Conservation (phyloP, 306 rosid species). For the Pueraria montana region DNA sequence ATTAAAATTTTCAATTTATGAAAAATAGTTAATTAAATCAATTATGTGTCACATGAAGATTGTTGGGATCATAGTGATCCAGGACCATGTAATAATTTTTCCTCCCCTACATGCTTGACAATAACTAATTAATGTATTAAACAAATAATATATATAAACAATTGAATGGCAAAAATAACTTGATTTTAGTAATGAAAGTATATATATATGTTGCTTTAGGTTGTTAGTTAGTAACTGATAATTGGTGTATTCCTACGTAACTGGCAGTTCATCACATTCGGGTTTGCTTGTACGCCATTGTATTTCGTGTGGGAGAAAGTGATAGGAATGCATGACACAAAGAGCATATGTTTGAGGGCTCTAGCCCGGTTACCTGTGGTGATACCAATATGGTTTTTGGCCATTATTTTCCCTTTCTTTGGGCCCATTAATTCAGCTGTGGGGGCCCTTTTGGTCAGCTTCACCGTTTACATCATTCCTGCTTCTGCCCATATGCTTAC, state of each 20-base stretch:
- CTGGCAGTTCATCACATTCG: slow-evolving; percentile 82
- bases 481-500: slow-evolving; percentile 87
- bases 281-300: slow-evolving; percentile 90
- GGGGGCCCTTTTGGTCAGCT: slow-evolving; percentile 89
- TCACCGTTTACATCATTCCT: slow-evolving; percentile 93
- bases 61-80: not conserved
- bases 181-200: no score
- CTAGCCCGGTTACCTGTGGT: slow-evolving; percentile 86
- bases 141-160: not conserved
- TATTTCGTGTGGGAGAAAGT: slow-evolving; percentile 96
- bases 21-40: not conserved
- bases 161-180: not conserved
- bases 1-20: no score
- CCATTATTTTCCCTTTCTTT: slow-evolving; percentile 86
- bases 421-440: slow-evolving; percentile 95
- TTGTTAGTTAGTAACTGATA: slow-evolving; percentile 9
- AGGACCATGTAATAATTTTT: no score
- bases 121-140: not conserved
- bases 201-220: not conserved
- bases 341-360: slow-evolving; percentile 82
- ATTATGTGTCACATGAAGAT: not conserved
- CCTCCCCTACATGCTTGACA: not conserved
- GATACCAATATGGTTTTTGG: slow-evolving; percentile 89
- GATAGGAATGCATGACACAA: slow-evolving; percentile 88
- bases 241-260: not conserved